A percentile compares a stretch with the other conserved stretches of the same genome.
Conservation (phyloP, 2,329 filamentous ascomycete species). For the Tolypocladium ovalisporum region DNA sequence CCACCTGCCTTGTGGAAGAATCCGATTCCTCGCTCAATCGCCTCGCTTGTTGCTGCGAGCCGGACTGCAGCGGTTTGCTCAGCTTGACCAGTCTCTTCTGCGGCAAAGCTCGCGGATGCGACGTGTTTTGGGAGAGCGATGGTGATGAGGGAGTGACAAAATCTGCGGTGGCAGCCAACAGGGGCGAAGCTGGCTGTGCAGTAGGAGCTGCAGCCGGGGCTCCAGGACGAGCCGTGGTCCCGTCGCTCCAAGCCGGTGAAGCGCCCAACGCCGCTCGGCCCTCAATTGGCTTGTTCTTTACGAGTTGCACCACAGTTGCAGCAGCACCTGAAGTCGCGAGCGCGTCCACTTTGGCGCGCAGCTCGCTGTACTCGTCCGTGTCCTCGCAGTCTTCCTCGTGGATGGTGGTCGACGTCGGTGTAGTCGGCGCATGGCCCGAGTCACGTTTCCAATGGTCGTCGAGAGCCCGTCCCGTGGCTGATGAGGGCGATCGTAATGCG, state of each 20-base stretch:
- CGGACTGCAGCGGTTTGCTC: slow-evolving; percentile 15
- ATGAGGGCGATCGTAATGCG: slow-evolving; percentile 27
- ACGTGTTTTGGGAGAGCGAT: neutral
- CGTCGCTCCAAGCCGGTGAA: neutral
- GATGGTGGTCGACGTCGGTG: slow-evolving; percentile 17
- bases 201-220: neutral
- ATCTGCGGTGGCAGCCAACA: neutral
- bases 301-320: slow-evolving; percentile 3
- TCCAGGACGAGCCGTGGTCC: slow-evolving; percentile 9
- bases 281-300: slow-evolving; percentile 2
- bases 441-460: slow-evolving; percentile 42
- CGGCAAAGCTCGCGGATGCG: neutral
- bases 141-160: neutral
- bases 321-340: neutral
- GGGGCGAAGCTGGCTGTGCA: neutral
- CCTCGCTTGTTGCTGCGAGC: slow-evolving; percentile 8
- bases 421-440: slow-evolving; percentile 39
- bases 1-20: neutral
- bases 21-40: slow-evolving; percentile 14
- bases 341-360: neutral
- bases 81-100: slow-evolving; percentile 13
- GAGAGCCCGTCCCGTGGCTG: slow-evolving; percentile 12
- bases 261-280: slow-evolving; percentile 5
- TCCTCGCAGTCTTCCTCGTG: slow-evolving; percentile 30
- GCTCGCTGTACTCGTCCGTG: slow-evolving; percentile 10